Conservation (phyloP, 2,329 filamentous ascomycete species). For the Neopestalotiopsis sp. region DNA sequence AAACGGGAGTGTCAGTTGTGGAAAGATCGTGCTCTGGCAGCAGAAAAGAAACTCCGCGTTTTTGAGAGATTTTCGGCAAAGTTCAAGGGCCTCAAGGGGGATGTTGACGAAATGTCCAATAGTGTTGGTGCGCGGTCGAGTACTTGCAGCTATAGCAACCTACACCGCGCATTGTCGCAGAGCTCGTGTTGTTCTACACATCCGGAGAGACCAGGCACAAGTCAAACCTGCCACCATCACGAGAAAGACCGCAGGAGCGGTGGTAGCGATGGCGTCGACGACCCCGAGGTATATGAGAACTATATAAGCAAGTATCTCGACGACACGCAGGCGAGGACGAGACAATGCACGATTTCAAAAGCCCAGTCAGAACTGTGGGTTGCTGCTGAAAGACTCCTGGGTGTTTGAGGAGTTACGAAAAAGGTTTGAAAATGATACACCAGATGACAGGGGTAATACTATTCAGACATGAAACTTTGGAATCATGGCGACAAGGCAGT, state of each 20-base stretch:
- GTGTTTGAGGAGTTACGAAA: conserved; percentile 1
- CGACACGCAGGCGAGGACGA: background rate
- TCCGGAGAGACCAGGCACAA: conserved; percentile 23
- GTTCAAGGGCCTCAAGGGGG: conserved; percentile 31
- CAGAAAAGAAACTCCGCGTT: conserved; percentile 57
- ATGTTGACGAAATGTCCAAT: background rate
- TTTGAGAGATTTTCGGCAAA: conserved; percentile 50
- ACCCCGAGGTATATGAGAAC: conserved; percentile 14
- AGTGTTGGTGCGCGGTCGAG: background rate
- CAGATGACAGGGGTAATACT: background rate
- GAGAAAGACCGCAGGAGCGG: conserved; percentile 9
- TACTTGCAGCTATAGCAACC: background rate
- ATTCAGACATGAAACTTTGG: background rate
- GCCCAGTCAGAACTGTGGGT: conserved; percentile 25
- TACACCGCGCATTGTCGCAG: background rate
- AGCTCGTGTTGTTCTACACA: conserved; percentile 21
- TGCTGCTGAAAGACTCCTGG: conserved; percentile 27
- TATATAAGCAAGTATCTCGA: conserved; percentile 4
- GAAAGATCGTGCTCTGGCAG: conserved; percentile 60
- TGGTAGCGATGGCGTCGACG: conserved; percentile 10
- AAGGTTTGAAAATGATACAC: background rate
- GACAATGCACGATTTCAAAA: background rate
- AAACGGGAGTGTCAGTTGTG: conserved; percentile 53
- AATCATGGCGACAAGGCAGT: background rate
- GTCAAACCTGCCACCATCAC: conserved; percentile 21